phyloP scores from a whole-genome alignment of 2,329 filamentous ascomycete genomes.

The Ophiostoma triangulosporum region DNA sequence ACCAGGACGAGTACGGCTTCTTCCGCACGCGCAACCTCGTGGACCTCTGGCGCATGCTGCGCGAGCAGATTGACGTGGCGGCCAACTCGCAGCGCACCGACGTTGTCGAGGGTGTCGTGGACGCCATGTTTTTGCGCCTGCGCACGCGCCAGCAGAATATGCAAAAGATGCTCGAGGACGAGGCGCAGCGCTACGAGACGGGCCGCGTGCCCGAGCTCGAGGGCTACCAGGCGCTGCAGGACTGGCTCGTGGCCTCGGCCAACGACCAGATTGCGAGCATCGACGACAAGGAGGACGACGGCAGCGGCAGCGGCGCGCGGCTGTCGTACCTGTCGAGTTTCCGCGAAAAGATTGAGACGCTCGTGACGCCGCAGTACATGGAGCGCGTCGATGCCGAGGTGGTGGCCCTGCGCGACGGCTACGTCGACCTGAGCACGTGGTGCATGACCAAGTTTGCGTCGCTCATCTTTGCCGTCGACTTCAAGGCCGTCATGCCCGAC shows the following conservation, averaged over 20 bases:
- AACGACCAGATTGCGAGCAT: conserved; percentile 99
- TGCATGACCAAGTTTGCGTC: conserved; percentile 78
- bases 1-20: conserved; percentile 77
- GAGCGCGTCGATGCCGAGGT: conserved; percentile 62
- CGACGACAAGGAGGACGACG: conserved; percentile 64
- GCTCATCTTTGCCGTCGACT: conserved; percentile 84
- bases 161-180: conserved; percentile 79
- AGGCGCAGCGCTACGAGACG: conserved; percentile 59
- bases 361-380: conserved; percentile 70
- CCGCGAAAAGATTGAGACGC: conserved; percentile 65
- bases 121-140: conserved; percentile 85
- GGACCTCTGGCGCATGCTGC: conserved; percentile 95
- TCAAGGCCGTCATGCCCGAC: conserved; percentile 66
- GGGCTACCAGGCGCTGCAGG: conserved; percentile 67
- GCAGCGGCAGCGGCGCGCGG: conserved; percentile 29
- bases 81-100: conserved; percentile 75
- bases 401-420: conserved; percentile 67
- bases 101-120: conserved; percentile 87
- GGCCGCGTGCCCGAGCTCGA: conserved; percentile 42
- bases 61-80: conserved; percentile 79
- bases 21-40: conserved; percentile 85
- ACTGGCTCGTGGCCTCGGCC: conserved; percentile 92
- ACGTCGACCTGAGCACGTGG: conserved; percentile 88
- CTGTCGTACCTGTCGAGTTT: conserved; percentile 78
- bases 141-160: conserved; percentile 72